Base-by-base conservation (phyloP, 1,284 basidiomycete genomes). In the Fomitopsis betulina region DNA sequence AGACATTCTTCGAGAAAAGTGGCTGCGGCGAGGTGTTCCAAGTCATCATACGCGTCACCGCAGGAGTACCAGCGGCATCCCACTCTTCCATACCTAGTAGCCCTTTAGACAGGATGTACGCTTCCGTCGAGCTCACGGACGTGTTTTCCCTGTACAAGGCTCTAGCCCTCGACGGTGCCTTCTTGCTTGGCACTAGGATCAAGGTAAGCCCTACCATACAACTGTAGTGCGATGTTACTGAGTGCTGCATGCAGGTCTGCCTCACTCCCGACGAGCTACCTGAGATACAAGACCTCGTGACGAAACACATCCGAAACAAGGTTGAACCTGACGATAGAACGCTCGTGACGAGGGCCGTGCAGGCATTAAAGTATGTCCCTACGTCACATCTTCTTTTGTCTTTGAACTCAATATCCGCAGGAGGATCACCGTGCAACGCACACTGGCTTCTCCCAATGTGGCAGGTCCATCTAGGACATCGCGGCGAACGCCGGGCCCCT, bases 181-280 rank as follows among this genome's bases (percentile, higher is more conserved):
- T 54, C 5, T 63, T 85, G 23, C 65, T 72, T 4, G 79, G 74
- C 9, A 68, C 66, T 51, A 58, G 68, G 43, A 65, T 86, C 7
- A 69, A 78, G 38, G 82, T 85, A 19, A 70, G 76, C 51, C 49
- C 68, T 69, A 8, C 75, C 23, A 15, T 5, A 5, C 19, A 40
- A 7, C 17, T 3, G 9, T 25, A 2, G 15, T 30, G 39, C 5
- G 13, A 9, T 37, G 25, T 39, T 27, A n/a, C 23, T 68, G 21
- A 43, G 27, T 37, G 15, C 12, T 33, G n/a, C 33, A 2, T 40
- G 21, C 32, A 66, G 66, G 81, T 85, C 10, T 73, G 74, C 19
- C 56, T 71, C 5, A 70, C 71, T 58, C 65, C 77, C 37, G 72
- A 69, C n/a, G 78, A 83, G 58, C 75, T 86, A 45, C 84, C 84